Conservation (phyloP, 2,329 filamentous ascomycete genomes). For the Ceratocystis smalleyi region DNA sequence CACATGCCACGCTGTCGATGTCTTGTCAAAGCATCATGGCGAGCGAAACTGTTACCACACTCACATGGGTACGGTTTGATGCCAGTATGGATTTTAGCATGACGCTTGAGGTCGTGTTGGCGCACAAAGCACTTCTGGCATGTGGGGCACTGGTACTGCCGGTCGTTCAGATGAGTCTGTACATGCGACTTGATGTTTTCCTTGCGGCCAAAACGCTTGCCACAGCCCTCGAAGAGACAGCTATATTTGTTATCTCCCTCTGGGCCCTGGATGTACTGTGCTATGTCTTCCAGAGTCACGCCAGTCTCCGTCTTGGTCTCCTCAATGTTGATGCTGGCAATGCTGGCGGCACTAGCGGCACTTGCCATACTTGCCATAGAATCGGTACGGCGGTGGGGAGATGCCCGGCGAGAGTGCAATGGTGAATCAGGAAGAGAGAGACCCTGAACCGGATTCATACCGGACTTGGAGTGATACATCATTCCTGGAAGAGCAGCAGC, state of each 20-base stretch:
- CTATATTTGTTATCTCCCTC: conserved; percentile 66
- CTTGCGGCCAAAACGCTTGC: conserved; percentile 86
- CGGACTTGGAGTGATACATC: conserved; percentile 11
- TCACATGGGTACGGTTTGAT: conserved; percentile 91
- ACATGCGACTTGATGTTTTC: conserved; percentile 99
- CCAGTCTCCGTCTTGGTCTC: conserved; percentile 62
- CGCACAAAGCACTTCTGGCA: conserved; percentile 94
- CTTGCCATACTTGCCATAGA: conserved; percentile 43
- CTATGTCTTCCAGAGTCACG: conserved; percentile 72
- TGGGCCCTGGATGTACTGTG: conserved; percentile 56
- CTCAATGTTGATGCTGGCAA: conserved; percentile 47
- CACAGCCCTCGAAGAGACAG: conserved; percentile 62
- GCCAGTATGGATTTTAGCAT: conserved; percentile 92
- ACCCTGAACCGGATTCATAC: neutral
- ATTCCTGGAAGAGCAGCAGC: conserved; percentile 7
- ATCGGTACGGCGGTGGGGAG: conserved; percentile 39
- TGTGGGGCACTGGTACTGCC: conserved; percentile 84
- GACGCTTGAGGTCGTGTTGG: conserved; percentile 91
- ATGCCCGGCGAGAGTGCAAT: conserved; percentile 17
- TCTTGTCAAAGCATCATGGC: conserved; percentile 85
- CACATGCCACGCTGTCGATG: conserved; percentile 95
- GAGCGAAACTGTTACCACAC: conserved; percentile 86
- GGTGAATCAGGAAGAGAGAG: neutral
- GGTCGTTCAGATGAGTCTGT: conserved; percentile 91
- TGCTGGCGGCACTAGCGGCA: conserved; percentile 43